These are phyloP conservation scores for Brassica carinata DNA, from an alignment of 345 rosid genomes.

Conservation along the genomic window DNA sequence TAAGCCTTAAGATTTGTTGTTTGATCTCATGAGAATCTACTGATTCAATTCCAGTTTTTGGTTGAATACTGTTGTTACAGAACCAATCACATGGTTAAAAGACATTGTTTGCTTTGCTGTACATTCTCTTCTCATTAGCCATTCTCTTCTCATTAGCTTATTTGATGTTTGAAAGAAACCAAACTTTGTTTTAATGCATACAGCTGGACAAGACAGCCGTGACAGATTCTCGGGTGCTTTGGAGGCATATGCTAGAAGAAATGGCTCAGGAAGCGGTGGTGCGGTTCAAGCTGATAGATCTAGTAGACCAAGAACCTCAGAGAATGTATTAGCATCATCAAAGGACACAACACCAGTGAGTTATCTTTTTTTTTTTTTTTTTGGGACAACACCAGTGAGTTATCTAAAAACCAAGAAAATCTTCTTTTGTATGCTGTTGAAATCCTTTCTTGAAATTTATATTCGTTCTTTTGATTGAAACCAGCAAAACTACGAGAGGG, in stretches of 20 bases:
- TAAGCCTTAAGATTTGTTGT: constrained; percentile 38
- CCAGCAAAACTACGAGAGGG: constrained; percentile 64
- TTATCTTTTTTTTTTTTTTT: not conserved
- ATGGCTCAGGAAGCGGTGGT: constrained; percentile 58
- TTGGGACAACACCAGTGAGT: constrained; percentile 47
- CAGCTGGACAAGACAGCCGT: constrained; percentile 64
- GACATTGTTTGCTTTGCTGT: not conserved
- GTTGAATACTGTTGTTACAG: constrained; percentile 11
- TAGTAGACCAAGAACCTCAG: constrained; percentile 57
- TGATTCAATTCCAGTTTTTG: not conserved
- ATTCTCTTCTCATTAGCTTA: not conserved
- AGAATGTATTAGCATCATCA: constrained; percentile 57
- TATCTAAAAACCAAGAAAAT: not conserved
- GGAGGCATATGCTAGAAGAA: constrained; percentile 75
- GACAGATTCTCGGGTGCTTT: constrained; percentile 75
- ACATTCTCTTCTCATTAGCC: not conserved
- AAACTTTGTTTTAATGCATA: not conserved
- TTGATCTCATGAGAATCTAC: not conserved
- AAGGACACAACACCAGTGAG: constrained; percentile 58
- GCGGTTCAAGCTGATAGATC: constrained; percentile 51
- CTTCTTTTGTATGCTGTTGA: not conserved
- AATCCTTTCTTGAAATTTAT: constrained; percentile 21
- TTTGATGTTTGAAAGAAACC: constrained; percentile 17
- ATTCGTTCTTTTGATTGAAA: constrained; percentile 36
- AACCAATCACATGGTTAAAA: not conserved